Base-by-base conservation (phyloP, 805 yeast genomes). In the Wickerhamomyces chaumierensis region DNA sequence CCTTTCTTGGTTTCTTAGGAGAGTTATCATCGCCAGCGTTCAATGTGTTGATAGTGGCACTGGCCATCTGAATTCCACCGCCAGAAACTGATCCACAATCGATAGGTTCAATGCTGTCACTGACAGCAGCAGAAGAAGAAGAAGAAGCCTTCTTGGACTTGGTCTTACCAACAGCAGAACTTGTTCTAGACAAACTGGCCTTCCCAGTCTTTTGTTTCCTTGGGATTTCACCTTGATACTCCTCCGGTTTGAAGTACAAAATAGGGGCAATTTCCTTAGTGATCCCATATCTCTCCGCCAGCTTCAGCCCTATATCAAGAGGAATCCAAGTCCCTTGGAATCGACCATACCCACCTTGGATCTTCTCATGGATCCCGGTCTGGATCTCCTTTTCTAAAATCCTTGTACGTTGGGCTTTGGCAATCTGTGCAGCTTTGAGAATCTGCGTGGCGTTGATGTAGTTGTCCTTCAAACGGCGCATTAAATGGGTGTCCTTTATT, bases 371-470 rank as follows among this genome's bases (percentile, higher is more conserved):
- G 13, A 60, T 53, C 35, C 79, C 77, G 36, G 65, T 68, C 51
- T 75, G 85, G 18, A 82, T 83, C 45, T 83, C 92, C 47, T 70
- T 75, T 52, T 83, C 92, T 43, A 83, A 60, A 34, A 83, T 72
- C 51, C 81, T 74, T 2, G 92, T 82, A 57, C 94, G 62, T 51
- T 78, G 81, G 2, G 88, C 82, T 58, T 83, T 83, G 33, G 85
- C 81, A 50, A 78, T 79, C 43, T 79, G 75, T 29, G 88, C 87
- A 42, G 82, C 75, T 54, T 83, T 82, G 48, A 83, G 63, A 29
- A 82, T 78, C 55, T 83, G 94, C 1, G 94, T 83, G 18, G 87
- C 86, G 53, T 83, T 83, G 39, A 92, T 86, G 97, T 97, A 92
- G 49, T 88, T 83, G 57, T 92, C 98, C 36, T 72, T 68, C 43